Conservation (phyloP, 2,329 filamentous ascomycete species). For the Leptographium lundbergii region DNA sequence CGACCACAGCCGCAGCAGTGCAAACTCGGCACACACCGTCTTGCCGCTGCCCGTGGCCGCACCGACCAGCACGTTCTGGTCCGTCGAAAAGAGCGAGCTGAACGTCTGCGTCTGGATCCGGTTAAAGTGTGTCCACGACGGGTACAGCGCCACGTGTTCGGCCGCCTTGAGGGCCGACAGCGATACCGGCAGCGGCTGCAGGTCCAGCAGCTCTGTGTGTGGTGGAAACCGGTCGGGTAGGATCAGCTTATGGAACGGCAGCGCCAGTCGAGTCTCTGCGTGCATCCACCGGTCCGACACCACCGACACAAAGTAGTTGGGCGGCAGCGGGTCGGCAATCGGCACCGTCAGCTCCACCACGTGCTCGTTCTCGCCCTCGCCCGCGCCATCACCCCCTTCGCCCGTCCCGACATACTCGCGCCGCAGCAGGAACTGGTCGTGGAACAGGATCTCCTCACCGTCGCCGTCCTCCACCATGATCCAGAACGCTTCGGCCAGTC, state of each 20-base stretch:
- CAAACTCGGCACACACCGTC: slow-evolving; percentile 92
- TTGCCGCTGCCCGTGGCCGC: slow-evolving; percentile 93
- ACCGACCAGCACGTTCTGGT: slow-evolving; percentile 88
- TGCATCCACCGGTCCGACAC: slow-evolving; percentile 98
- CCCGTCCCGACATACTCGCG: slow-evolving; percentile 54
- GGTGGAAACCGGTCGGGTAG: slow-evolving; percentile 92
- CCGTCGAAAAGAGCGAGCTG: slow-evolving; percentile 79
- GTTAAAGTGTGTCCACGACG: slow-evolving; percentile 81
- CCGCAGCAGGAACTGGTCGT: slow-evolving; percentile 85
- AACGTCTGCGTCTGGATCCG: slow-evolving; percentile 96
- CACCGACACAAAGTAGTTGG: slow-evolving; percentile 95
- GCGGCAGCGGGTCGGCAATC: slow-evolving; percentile 94
- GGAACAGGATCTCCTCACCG: slow-evolving; percentile 87
- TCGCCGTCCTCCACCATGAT: slow-evolving; percentile 95
- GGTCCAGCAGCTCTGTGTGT: slow-evolving; percentile 80
- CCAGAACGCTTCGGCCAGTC: slow-evolving; percentile 87
- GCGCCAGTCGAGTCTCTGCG: slow-evolving; percentile 81
- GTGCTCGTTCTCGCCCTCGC: slow-evolving; percentile 61
- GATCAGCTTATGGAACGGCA: slow-evolving; percentile 90
- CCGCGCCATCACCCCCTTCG: background rate
- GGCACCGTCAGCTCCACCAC: slow-evolving; percentile 92
- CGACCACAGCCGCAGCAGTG: slow-evolving; percentile 76
- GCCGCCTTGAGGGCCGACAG: slow-evolving; percentile 70
- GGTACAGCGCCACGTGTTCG: slow-evolving; percentile 72
- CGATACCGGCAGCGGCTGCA: slow-evolving; percentile 78